Conservation (phyloP, 495 filamentous ascomycete genomes). For the Bacidia gigantensis region DNA sequence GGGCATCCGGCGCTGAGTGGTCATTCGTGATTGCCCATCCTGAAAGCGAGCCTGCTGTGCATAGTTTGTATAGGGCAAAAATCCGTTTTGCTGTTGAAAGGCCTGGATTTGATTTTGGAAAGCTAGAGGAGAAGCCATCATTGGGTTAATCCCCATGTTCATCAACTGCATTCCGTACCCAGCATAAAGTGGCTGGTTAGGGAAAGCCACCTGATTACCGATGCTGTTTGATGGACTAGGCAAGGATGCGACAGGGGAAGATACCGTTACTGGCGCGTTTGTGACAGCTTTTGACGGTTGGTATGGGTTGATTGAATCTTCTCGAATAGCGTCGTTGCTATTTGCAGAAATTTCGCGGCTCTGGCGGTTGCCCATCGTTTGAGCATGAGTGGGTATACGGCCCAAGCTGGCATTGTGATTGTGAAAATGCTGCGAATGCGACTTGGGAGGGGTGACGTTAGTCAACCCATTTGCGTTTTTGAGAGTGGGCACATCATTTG, state of each 20-base stretch:
- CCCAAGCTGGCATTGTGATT: conserved; percentile 73
- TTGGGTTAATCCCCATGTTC: conserved; percentile 42
- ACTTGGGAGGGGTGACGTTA: conserved; percentile 43
- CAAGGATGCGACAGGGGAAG: conserved; percentile 23
- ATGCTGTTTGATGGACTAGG: conserved; percentile 22
- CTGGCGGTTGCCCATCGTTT: conserved; percentile 44
- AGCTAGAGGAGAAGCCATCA: conserved; percentile 36
- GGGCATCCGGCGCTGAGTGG: conserved; percentile 50
- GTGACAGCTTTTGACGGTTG: conserved; percentile 53
- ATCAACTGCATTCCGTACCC: conserved; percentile 44
- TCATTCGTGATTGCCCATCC: conserved; percentile 57
- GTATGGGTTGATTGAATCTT: conserved; percentile 21
- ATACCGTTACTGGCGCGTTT: conserved; percentile 32
- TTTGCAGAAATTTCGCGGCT: conserved; percentile 48
- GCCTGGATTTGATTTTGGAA: conserved; percentile 23
- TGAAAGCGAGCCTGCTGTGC: conserved; percentile 32
- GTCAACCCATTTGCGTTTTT: conserved; percentile 43
- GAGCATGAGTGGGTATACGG: conserved; percentile 47
- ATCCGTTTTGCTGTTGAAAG: conserved; percentile 37
- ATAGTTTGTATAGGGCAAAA: conserved; percentile 33
- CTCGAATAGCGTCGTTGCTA: conserved; percentile 23
- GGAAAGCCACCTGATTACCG: conserved; percentile 25
- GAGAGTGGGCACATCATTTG: conserved; percentile 78
- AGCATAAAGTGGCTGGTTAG: conserved; percentile 29
- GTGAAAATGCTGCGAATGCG: conserved; percentile 60